These are phyloP conservation scores for Pisolithus orientalis DNA, from an alignment of 768 basidiomycete species.

Conservation along the genomic window DNA sequence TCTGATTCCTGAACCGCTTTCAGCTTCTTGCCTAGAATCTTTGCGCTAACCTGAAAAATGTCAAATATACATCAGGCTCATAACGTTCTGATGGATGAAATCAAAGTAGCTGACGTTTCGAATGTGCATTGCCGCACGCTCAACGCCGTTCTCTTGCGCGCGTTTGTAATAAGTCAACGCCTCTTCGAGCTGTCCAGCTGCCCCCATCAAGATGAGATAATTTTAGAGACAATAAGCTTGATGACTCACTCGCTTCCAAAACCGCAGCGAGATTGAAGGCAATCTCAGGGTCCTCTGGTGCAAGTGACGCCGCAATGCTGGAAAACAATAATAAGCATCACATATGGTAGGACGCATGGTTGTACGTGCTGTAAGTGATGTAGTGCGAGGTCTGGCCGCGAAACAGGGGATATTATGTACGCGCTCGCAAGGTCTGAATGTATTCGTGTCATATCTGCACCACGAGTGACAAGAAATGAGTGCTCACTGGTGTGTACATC, in stretches of 20 bases:
- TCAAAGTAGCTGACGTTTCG: conserved; percentile 54
- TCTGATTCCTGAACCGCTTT: conserved; percentile 37
- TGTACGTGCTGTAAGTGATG: conserved; percentile 70
- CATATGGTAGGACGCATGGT: conserved; percentile 23
- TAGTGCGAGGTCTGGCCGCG: conserved; percentile 80
- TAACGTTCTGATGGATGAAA: conserved; percentile 12
- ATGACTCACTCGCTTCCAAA: conserved; percentile 74
- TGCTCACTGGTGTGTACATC: conserved; percentile 82
- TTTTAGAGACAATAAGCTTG: conserved; percentile 31
- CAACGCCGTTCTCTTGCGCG: conserved; percentile 71
- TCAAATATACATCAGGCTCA: conserved; percentile 3
- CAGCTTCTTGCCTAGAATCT: conserved; percentile 62
- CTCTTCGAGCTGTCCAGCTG: conserved; percentile 76
- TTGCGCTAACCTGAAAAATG: conserved; percentile 63
- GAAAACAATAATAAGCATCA: conserved; percentile 27
- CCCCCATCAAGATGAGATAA: conserved; percentile 20
- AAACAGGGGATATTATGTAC: conserved; percentile 74
- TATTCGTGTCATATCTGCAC: conserved; percentile 13
- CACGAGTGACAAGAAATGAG: conserved; percentile 11
- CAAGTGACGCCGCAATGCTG: conserved; percentile 77
- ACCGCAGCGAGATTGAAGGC: conserved; percentile 89
- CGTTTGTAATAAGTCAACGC: conserved; percentile 77
- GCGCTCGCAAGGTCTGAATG: conserved; percentile 77
- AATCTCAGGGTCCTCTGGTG: conserved; percentile 87
- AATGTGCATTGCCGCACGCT: conserved; percentile 76